Percentiles rank a stretch among this genome's conserved stretches.
These are phyloP conservation scores for Solanum ossicruentum DNA, from an alignment of 257 asterid species.

Conservation along the genomic window DNA sequence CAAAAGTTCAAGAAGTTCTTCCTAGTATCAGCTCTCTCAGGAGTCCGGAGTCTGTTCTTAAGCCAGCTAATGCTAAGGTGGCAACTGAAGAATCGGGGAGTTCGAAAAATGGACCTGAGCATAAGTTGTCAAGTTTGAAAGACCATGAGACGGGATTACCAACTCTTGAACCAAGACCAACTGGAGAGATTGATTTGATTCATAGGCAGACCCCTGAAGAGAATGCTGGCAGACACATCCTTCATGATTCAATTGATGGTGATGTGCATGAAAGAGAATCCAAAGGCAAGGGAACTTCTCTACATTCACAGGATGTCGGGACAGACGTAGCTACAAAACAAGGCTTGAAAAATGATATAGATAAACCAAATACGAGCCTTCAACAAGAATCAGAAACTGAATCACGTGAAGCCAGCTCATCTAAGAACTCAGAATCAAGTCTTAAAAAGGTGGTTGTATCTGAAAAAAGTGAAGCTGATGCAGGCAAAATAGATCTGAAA, in stretches of 20 bases:
- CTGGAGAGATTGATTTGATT: neutral
- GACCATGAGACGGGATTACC: neutral
- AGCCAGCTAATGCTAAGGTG: neutral
- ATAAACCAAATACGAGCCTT: neutral
- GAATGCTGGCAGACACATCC: neutral
- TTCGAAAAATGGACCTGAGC: neutral
- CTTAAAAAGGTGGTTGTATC: neutral
- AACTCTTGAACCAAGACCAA: neutral
- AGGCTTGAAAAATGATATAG: neutral
- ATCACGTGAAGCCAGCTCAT: neutral
- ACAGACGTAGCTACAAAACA: neutral
- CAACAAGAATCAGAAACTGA: neutral
- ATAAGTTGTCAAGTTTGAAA: neutral
- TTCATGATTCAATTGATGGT: neutral
- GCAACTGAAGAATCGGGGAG: neutral
- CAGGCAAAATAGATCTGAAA: neutral
- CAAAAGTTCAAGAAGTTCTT: constrained; percentile 2
- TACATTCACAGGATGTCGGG: neutral
- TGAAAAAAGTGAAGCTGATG: neutral
- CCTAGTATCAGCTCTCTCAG: neutral
- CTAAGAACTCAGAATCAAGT: neutral
- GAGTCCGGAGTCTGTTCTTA: neutral
- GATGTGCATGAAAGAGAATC: neutral
- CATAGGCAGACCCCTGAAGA: neutral
- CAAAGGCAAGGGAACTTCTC: neutral